Conservation (phyloP, 148 eudicot genomes). For the Bassia scoparia region DNA sequence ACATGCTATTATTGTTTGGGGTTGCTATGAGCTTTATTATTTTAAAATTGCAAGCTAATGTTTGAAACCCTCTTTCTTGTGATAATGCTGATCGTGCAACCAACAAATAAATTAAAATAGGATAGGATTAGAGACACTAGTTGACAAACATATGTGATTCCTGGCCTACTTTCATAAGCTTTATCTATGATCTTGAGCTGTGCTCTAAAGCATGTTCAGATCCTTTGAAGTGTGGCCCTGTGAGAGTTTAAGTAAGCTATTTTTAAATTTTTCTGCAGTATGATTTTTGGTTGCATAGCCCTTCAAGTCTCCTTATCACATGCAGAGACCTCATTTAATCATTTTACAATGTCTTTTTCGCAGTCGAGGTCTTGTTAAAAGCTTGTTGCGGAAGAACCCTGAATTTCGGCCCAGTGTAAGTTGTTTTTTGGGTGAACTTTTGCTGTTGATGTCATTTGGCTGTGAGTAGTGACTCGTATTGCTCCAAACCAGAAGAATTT, state of each 20-base stretch:
- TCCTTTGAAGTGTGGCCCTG: background rate
- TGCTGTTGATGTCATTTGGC: slow-evolving; percentile 4
- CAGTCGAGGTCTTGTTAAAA: slow-evolving; percentile 90
- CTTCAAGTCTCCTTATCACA: slow-evolving; percentile 2
- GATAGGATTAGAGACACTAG: too few species aligned
- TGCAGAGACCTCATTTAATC: slow-evolving; percentile 6
- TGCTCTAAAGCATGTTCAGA: background rate
- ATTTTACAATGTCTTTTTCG: slow-evolving; percentile 27
- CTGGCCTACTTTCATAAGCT: background rate
- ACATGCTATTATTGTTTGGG: background rate
- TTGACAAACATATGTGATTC: background rate
- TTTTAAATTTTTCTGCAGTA: background rate
- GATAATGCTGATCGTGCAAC: background rate
- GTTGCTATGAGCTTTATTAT: background rate
- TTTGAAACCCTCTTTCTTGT: background rate
- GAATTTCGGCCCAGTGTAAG: slow-evolving; percentile 85
- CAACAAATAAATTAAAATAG: background rate
- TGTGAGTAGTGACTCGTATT: background rate
- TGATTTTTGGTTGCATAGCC: background rate
- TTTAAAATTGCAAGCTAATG: background rate
- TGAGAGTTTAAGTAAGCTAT: background rate
- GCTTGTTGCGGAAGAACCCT: slow-evolving; percentile 94
- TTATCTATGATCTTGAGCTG: background rate
- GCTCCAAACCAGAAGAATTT: background rate
- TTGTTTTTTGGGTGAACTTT: slow-evolving; percentile 9